phyloP scores from a whole-genome alignment of 345 rosid genomes.

The Camelina laxa region DNA sequence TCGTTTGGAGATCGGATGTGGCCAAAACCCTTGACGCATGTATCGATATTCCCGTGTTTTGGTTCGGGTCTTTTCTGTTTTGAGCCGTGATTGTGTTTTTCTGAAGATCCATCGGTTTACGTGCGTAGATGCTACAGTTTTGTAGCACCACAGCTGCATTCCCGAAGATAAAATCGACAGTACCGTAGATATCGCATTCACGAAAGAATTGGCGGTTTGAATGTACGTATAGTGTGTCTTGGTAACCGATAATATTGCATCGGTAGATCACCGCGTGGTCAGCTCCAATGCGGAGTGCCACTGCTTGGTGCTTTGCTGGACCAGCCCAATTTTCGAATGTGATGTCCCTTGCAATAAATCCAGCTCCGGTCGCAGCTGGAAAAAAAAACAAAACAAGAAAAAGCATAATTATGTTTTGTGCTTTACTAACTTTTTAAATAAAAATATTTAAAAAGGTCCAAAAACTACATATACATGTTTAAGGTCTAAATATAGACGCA shows the following conservation, averaged over 20 bases:
- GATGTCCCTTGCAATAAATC: conserved; percentile 92
- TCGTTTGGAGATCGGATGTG: conserved; percentile 53
- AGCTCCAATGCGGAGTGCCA: conserved; percentile 91
- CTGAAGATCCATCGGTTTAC: conserved; percentile 78
- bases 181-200: conserved; percentile 85
- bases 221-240: conserved; percentile 92
- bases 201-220: conserved; percentile 94
- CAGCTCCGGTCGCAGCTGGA: conserved; percentile 90
- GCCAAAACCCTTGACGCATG: conserved; percentile 79
- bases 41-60: conserved; percentile 93
- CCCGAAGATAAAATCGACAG: conserved; percentile 92
- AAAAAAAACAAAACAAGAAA: background rate
- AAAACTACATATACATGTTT: background rate
- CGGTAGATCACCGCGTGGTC: conserved; percentile 90
- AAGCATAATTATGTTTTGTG: background rate
- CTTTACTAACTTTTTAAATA: background rate
- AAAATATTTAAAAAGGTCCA: background rate
- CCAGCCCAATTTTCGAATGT: conserved; percentile 92
- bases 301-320: conserved; percentile 92
- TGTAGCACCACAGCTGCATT: conserved; percentile 95
- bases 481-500: conserved; percentile 1
- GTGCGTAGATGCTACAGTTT: conserved; percentile 79
- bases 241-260: conserved; percentile 85
- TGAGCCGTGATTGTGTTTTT: conserved; percentile 98
- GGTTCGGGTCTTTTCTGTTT: conserved; percentile 92